Base-by-base conservation (phyloP, 2,329 filamentous ascomycete genomes). In the Verticillium tricorpus region DNA sequence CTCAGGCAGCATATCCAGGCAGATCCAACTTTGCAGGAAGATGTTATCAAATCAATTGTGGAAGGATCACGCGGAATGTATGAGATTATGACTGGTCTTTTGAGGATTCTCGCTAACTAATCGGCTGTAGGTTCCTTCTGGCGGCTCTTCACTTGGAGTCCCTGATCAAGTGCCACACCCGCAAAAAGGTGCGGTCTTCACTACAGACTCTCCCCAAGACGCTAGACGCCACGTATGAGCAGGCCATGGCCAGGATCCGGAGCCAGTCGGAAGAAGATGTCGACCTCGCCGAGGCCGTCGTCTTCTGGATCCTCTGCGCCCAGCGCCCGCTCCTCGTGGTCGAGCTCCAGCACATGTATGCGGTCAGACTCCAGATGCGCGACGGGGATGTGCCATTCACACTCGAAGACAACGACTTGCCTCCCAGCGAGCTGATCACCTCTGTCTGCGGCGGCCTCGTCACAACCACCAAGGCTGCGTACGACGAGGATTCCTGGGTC, bases 271-370 rank as follows among this genome's bases (percentile, higher is more conserved):
- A 54, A 19, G 58, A 59, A 35, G 58, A 59, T 34, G 58, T 52
- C 28, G 58, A 59, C 17, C 40, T 59, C 14, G 58, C 58, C 14
- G 58, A 59, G 39, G 50, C 39, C 6, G 39, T 59, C 37, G 54
- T 59, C 19, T 54, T 52, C 2, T 59, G 58, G 58, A 22, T 54
- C 25, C 58, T 59, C 5, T 59, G 58, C 34, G 58, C 58, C 39
- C 39, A 39, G 19, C 40, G 39, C 50, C 35, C 58, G 14, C 25
- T 59, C 4, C 11, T 12, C 25, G 39, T 59, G 5, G n/a, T 31
- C 19, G 39, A 59, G 9, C 35, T 59, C 11, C 58, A 59, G 25
- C 58, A 59, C 19, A 59, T 59, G 58, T 59, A 59, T 52, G 58
- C 39, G 28, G 39, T 59, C 11, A 25, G 34, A 12, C 37, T 50